A percentile compares a stretch with the other conserved stretches of the same genome.
Evolutionary conservation across 306 rosid genomes (phyloP).

Genomic region (Hylodesmum podocarpum): DNA sequence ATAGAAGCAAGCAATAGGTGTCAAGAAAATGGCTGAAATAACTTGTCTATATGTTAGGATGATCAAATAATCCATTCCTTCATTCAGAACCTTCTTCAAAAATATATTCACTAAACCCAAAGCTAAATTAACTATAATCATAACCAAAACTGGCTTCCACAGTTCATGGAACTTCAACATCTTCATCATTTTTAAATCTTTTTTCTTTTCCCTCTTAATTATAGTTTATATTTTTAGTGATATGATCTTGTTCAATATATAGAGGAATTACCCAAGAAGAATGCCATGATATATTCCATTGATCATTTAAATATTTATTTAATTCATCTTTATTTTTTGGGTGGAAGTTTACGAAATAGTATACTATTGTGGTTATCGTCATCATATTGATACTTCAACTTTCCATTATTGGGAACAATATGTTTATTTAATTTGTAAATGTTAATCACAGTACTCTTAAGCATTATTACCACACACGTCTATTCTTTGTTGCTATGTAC

Average conservation of each 20-base stretch:
- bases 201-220: not conserved
- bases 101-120: constrained; percentile 65
- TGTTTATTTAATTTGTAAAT: not conserved
- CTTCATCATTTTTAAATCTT: not conserved
- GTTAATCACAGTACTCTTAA: not conserved
- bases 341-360: constrained; percentile 33
- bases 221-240: not conserved
- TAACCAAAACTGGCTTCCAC: constrained; percentile 51
- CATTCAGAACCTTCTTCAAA: constrained; percentile 63
- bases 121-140: constrained; percentile 65
- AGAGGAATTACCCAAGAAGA: constrained; percentile 17
- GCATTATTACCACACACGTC: not conserved
- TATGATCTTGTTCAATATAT: constrained; percentile 31
- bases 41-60: constrained; percentile 62
- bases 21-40: constrained; percentile 56
- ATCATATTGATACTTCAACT: constrained; percentile 18
- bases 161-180: constrained; percentile 27
- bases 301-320: not conserved
- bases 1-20: constrained; percentile 68
- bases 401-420: not conserved
- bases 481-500: not conserved
- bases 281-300: constrained; percentile 27
- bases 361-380: not conserved
- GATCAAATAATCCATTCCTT: constrained; percentile 52
- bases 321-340: not conserved